These are phyloP conservation scores for Zelonia costaricensis DNA, from an alignment of 208 protist genomes.

Conservation along the genomic window DNA sequence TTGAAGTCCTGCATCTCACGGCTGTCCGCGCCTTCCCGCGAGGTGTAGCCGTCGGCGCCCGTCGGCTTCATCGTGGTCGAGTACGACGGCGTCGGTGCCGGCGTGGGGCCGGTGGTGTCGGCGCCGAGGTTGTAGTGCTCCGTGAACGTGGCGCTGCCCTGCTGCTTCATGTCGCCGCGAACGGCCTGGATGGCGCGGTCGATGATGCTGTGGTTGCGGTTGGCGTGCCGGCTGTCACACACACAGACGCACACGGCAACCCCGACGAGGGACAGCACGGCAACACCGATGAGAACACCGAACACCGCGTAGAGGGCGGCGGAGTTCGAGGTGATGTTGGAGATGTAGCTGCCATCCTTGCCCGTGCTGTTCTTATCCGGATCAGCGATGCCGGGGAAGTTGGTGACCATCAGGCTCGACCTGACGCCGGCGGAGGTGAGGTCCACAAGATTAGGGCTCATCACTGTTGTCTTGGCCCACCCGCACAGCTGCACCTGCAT, in stretches of 20 bases:
- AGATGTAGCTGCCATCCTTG: neutral
- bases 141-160: neutral
- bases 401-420: neutral
- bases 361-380: neutral
- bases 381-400: slow-evolving; percentile 6
- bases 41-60: slow-evolving; percentile 2
- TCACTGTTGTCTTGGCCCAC: neutral
- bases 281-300: slow-evolving; percentile 10
- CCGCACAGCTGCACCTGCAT: slow-evolving; percentile 15
- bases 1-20: slow-evolving; percentile 25
- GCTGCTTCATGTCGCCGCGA: slow-evolving; percentile 5
- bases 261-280: slow-evolving; percentile 6
- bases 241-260: slow-evolving; percentile 15
- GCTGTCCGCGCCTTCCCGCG: neutral
- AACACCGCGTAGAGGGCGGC: slow-evolving; percentile 15
- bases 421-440: slow-evolving; percentile 2
- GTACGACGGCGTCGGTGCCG: neutral
- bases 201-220: slow-evolving; percentile 19
- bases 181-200: slow-evolving; percentile 16
- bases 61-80: neutral
- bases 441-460: neutral
- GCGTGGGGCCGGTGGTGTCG: neutral
- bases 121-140: slow-evolving; percentile 9
- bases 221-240: slow-evolving; percentile 9
- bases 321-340: slow-evolving; percentile 6